Percentiles rank a stretch among this genome's conserved stretches.
These are phyloP conservation scores for Alternaria arborescens DNA, from an alignment of 2,329 filamentous ascomycete genomes.

Conservation along the genomic window DNA sequence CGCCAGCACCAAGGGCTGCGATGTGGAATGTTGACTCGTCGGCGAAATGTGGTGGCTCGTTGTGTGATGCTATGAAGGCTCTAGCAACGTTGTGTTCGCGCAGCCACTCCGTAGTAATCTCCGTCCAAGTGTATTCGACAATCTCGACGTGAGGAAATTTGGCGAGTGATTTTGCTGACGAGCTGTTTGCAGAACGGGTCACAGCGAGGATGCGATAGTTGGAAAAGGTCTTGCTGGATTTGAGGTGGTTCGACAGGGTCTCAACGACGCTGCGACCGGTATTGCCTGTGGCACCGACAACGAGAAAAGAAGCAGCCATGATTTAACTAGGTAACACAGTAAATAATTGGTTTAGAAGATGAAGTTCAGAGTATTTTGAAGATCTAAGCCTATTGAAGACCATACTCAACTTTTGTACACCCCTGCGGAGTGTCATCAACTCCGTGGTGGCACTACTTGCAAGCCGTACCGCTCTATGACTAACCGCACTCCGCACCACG, in stretches of 20 bases:
- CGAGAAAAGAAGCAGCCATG: slow-evolving; percentile 20
- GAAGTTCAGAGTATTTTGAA: neutral
- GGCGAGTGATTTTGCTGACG: slow-evolving; percentile 19
- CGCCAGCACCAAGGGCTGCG: slow-evolving; percentile 19
- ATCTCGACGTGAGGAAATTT: slow-evolving; percentile 23
- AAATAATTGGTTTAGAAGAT: neutral
- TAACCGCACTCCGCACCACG: too few species aligned
- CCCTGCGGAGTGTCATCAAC: neutral
- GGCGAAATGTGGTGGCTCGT: slow-evolving; percentile 26
- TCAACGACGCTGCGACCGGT: slow-evolving; percentile 20
- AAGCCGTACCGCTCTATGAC: neutral
- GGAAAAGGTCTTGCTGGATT: slow-evolving; percentile 10
- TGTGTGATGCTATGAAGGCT: slow-evolving; percentile 30
- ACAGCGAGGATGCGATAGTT: slow-evolving; percentile 24
- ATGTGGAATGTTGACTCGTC: slow-evolving; percentile 29
- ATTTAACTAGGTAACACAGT: neutral
- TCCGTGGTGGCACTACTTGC: neutral
- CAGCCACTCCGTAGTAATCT: slow-evolving; percentile 26
- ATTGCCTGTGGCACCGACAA: slow-evolving; percentile 29
- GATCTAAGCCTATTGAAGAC: neutral
- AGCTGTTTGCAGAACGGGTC: slow-evolving; percentile 20
- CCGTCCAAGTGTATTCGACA: slow-evolving; percentile 19
- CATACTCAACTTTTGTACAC: neutral
- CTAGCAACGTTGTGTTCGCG: slow-evolving; percentile 14
- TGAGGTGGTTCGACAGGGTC: slow-evolving; percentile 22